phyloP scores from a whole-genome alignment of 352 stramenopile species.

The Phytopythium sindhum region DNA sequence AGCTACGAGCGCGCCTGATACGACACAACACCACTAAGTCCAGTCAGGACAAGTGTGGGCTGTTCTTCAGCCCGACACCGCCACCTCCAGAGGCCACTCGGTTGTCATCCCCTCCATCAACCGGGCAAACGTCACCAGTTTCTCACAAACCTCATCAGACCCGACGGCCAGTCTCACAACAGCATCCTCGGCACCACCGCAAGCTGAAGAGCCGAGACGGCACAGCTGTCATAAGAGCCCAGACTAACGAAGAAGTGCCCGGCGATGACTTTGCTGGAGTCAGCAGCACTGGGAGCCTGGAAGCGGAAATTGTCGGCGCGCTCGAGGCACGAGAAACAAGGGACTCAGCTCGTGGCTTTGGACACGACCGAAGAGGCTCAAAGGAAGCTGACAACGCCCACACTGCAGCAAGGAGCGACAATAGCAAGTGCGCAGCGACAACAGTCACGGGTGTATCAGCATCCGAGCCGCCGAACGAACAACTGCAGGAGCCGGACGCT shows the following conservation, averaged over 20 bases:
- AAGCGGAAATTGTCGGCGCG: slow-evolving; percentile 23
- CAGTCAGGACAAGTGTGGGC: background rate
- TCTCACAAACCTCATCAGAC: background rate
- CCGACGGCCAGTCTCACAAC: background rate
- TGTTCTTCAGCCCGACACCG: background rate
- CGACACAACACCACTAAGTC: background rate
- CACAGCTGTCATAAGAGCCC: too few relatives aligned
- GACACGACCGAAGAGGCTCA: background rate
- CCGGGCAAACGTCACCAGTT: background rate
- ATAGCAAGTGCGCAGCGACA: background rate
- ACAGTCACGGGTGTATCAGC: background rate
- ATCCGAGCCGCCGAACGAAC: background rate
- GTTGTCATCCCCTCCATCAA: background rate
- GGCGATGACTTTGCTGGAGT: slow-evolving; percentile 9
- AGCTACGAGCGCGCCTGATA: slow-evolving; percentile 19
- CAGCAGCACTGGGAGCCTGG: slow-evolving; percentile 26
- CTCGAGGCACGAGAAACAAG: slow-evolving; percentile 13
- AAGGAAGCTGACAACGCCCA: background rate
- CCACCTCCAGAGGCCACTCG: background rate
- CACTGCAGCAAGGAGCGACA: background rate
- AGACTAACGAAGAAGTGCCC: background rate
- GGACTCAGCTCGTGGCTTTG: background rate
- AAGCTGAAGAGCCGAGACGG: background rate
- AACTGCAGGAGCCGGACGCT: background rate
- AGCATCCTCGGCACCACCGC: background rate